These are phyloP conservation scores for Zoysia pacifica DNA, from an alignment of 176 grass and related monocot species.

Conservation along the genomic window DNA sequence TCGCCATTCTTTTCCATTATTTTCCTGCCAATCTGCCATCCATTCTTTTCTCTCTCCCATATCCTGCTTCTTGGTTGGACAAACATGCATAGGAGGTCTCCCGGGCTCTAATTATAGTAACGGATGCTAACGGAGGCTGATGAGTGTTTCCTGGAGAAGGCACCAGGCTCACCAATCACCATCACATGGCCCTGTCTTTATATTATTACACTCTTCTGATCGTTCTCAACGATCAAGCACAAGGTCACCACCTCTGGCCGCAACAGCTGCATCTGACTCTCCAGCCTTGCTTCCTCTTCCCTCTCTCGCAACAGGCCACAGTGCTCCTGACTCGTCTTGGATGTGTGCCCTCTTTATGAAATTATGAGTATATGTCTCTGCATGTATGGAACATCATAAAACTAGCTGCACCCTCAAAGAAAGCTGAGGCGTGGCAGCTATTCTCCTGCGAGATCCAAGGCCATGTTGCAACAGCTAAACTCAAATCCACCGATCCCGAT, in stretches of 20 bases:
- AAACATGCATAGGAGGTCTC: conserved; percentile 45
- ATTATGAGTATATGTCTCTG: background rate
- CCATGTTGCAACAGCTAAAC: background rate
- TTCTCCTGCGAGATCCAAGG: conserved; percentile 7
- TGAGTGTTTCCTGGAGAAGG: conserved; percentile 52
- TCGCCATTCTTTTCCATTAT: conserved; percentile 38
- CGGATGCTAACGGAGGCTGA: conserved; percentile 41
- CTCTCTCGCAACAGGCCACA: conserved; percentile 28
- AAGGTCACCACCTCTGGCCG: conserved; percentile 28
- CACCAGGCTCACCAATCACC: conserved; percentile 32
- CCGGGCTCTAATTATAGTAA: conserved; percentile 44
- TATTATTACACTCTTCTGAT: conserved; percentile 43
- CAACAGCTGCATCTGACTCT: conserved; percentile 43
- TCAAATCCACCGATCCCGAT: background rate
- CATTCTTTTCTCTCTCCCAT: conserved; percentile 18
- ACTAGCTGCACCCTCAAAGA: conserved; percentile 28
- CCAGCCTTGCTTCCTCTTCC: conserved; percentile 45
- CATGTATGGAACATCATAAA: conserved; percentile 29
- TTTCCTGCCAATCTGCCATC: conserved; percentile 1
- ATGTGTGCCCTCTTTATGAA: conserved; percentile 30
- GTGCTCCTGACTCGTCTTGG: conserved; percentile 16
- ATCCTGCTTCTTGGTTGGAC: conserved; percentile 46
- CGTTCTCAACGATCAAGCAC: conserved; percentile 43
- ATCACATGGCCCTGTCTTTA: conserved; percentile 59
- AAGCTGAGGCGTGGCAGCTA: conserved; percentile 30